Evolutionary conservation across 495 filamentous ascomycete species (phyloP), one percentile per base, ranked within the genome.

Genomic region (Annulohypoxylon bovei): DNA sequence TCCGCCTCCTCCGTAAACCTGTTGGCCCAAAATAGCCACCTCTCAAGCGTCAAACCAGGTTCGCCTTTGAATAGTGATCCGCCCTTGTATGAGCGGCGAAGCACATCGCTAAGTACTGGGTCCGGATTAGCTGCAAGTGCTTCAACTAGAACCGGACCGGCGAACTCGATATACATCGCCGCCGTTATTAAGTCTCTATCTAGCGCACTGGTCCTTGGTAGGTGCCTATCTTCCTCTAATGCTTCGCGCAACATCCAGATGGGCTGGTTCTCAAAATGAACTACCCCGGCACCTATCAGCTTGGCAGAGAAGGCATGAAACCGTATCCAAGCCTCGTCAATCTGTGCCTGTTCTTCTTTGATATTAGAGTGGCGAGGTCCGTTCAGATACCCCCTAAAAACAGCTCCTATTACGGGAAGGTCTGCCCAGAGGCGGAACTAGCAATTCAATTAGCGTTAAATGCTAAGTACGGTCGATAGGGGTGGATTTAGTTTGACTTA

Each of bases 101-200:
- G 27, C 37, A 54, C 22, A 4, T 60, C 69, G 32, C 35, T 61
- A 14, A 75, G 62, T 30, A 50, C 28, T 9, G 75, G 72, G 1
- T 59, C 27, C 12, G 72, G 69, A 37, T 62, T 62, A 9, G 62
- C 42, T 12, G 44, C 56, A 1, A 76, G 14, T 4, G 42, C 54
- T 61, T 72, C 68, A 30, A 69, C 60, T 5, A 76, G 44, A 5
- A 68, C 47, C 11, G 66, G 62, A 18, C 75, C 75, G 1, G 62
- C 67, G 37, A 66, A 75, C 18, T 76, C 75, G 58, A 76, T 64
- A 67, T 76, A 76, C 60, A 72, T 62, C 11, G 72, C 75, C 4
- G 72, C 75, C 1, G 39, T 57, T 28, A 27, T 57, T 0, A 76
- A 59, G 12, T 25, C 61, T 8, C 62, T 58, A 11, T 68, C 65